These are phyloP conservation scores for Saccharomycopsis fibuligera DNA, from an alignment of 805 yeast species.

Conservation along the genomic window DNA sequence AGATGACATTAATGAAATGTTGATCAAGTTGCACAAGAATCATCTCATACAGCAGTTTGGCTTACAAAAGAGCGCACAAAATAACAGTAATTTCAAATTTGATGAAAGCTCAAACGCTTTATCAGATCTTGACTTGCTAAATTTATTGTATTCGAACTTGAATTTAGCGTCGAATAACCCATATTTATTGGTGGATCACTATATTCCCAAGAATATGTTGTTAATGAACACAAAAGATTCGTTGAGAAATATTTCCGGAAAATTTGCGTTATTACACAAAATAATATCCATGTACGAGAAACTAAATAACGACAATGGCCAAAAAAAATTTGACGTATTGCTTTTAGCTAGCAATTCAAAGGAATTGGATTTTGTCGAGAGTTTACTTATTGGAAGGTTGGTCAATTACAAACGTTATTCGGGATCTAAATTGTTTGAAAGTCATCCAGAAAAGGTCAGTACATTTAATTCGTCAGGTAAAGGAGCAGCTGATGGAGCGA, in stretches of 20 bases:
- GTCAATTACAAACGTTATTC: constrained; percentile 62
- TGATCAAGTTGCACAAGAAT: constrained; percentile 13
- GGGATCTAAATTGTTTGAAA: constrained; percentile 51
- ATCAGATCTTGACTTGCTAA: constrained; percentile 6
- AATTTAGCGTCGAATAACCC: constrained; percentile 47
- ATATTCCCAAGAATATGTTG: constrained; percentile 62
- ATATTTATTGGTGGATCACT: constrained; percentile 67
- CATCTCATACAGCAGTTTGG: constrained; percentile 10
- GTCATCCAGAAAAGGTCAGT: constrained; percentile 21
- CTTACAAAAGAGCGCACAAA: neutral
- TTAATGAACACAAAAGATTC: constrained; percentile 58
- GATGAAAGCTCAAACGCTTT: neutral
- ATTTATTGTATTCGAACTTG: constrained; percentile 11
- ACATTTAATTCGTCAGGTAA: neutral
- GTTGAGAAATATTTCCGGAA: constrained; percentile 49
- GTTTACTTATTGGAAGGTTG: constrained; percentile 65
- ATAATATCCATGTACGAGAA: constrained; percentile 34
- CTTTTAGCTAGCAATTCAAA: constrained; percentile 57
- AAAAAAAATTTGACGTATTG: constrained; percentile 28
- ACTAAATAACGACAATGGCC: constrained; percentile 25
- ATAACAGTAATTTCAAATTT: neutral
- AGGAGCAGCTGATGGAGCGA: neutral
- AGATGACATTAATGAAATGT: constrained; percentile 14
- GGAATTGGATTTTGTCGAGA: constrained; percentile 75
- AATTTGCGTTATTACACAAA: constrained; percentile 48